Conservation (phyloP, 2,329 filamentous ascomycete genomes). For the Penicillium glabrum region DNA sequence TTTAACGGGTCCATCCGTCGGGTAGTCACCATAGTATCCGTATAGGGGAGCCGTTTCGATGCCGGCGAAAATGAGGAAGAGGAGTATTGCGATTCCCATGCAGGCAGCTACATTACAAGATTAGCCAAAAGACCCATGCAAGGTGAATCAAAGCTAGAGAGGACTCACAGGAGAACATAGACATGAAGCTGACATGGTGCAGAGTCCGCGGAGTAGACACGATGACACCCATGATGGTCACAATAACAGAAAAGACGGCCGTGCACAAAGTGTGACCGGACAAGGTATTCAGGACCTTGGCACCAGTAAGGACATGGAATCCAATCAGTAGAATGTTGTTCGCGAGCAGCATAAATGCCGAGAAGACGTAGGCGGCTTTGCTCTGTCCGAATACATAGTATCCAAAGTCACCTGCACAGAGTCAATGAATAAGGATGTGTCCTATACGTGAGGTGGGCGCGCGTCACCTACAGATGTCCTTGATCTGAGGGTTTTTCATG, state of each 20-base stretch:
- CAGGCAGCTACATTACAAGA: conserved; percentile 34
- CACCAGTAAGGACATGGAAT: conserved; percentile 52
- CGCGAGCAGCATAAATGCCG: conserved; percentile 43
- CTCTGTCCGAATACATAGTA: conserved; percentile 49
- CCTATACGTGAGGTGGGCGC: background rate
- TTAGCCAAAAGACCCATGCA: background rate
- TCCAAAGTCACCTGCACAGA: conserved; percentile 44
- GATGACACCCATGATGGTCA: conserved; percentile 48
- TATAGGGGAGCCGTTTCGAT: conserved; percentile 47
- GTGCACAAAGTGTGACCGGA: conserved; percentile 52
- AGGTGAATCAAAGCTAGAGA: background rate
- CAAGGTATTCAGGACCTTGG: conserved; percentile 51
- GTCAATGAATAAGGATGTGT: background rate
- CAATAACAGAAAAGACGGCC: conserved; percentile 50
- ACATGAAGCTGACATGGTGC: conserved; percentile 52
- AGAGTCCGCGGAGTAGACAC: conserved; percentile 49
- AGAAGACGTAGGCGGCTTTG: conserved; percentile 47
- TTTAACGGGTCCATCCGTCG: conserved; percentile 43
- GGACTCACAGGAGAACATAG: conserved; percentile 45
- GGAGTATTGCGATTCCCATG: conserved; percentile 51
- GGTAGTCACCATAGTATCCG: conserved; percentile 50
- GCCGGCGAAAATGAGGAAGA: conserved; percentile 51
- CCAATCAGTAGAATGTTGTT: conserved; percentile 55
- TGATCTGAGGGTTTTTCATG: conserved; percentile 54
- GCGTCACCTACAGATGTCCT: conserved; percentile 44